These are phyloP conservation scores for Rhododendron vialii DNA, from an alignment of 148 eudicot species.

Conservation along the genomic window DNA sequence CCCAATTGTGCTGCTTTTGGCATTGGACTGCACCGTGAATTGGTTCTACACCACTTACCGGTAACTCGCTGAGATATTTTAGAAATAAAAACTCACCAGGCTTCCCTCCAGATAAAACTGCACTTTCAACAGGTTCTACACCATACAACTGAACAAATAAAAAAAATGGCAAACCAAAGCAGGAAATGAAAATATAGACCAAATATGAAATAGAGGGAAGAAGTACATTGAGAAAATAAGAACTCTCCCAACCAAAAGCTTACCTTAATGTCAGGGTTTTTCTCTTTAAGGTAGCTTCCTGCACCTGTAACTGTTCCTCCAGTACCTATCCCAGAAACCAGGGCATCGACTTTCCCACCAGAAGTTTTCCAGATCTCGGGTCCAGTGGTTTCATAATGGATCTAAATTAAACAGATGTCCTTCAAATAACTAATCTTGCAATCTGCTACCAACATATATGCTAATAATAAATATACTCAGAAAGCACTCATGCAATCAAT, in stretches of 20 bases:
- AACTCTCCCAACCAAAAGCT: not conserved
- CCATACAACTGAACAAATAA: constrained; percentile 48
- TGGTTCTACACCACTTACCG: not conserved
- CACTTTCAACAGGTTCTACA: constrained; percentile 86
- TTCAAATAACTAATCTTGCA: not conserved
- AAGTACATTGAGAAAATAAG: not conserved
- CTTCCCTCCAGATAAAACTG: constrained; percentile 72
- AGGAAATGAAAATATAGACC: not conserved
- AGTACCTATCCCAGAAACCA: constrained; percentile 78
- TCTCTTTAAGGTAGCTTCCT: constrained; percentile 68
- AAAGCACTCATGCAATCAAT: not conserved
- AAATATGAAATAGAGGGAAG: not conserved
- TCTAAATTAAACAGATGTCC: constrained; percentile 29
- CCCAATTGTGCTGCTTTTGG: not conserved
- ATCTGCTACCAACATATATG: not conserved
- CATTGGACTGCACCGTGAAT: not conserved
- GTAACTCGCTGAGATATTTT: not conserved
- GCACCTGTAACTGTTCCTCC: constrained; percentile 87
- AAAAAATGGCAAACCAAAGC: not conserved
- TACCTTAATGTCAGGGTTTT: constrained; percentile 80
- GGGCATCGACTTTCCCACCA: constrained; percentile 62
- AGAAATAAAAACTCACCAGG: constrained; percentile 48
- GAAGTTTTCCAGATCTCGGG: constrained; percentile 86
- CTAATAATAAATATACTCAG: not conserved
- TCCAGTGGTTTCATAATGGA: constrained; percentile 82